Evolutionary conservation across 257 asterid species (phyloP).

Genomic region (Vinca minor): DNA sequence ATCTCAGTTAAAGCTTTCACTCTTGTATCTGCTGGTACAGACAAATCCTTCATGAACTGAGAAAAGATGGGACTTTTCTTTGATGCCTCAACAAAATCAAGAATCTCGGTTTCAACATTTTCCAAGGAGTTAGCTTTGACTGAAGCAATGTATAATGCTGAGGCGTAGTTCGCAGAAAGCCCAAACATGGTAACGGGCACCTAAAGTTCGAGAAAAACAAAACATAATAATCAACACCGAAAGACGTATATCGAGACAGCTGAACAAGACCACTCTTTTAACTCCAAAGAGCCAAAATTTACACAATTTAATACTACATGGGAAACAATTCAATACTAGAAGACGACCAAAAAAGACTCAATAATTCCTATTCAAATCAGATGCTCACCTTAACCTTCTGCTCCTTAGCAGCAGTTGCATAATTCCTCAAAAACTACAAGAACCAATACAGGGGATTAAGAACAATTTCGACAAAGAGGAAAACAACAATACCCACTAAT

Average conservation of each 20-base stretch:
- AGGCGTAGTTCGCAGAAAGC: constrained; percentile 83
- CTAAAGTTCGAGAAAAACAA: constrained; percentile 27
- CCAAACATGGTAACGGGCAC: constrained; percentile 82
- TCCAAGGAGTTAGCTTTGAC: constrained; percentile 73
- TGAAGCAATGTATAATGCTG: constrained; percentile 76
- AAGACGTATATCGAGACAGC: neutral
- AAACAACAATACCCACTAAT: neutral
- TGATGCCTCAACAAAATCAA: constrained; percentile 63
- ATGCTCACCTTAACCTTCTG: constrained; percentile 53
- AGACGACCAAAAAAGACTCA: too few relatives aligned
- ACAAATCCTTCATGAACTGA: constrained; percentile 69
- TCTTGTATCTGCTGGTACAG: constrained; percentile 54
- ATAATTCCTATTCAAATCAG: neutral
- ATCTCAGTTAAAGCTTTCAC: constrained; percentile 60
- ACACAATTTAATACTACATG: neutral
- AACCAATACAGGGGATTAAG: constrained; percentile 14
- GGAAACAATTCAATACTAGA: constrained; percentile 11
- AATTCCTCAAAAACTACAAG: constrained; percentile 52
- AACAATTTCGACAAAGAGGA: neutral
- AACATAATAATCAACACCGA: neutral
- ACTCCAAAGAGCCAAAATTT: neutral
- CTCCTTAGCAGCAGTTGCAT: constrained; percentile 43
- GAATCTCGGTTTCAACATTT: constrained; percentile 77
- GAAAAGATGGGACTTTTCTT: constrained; percentile 69
- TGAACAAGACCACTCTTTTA: neutral